These are phyloP conservation scores for Colletotrichum scovillei DNA, from an alignment of 2,329 filamentous ascomycete species.

Conservation along the genomic window DNA sequence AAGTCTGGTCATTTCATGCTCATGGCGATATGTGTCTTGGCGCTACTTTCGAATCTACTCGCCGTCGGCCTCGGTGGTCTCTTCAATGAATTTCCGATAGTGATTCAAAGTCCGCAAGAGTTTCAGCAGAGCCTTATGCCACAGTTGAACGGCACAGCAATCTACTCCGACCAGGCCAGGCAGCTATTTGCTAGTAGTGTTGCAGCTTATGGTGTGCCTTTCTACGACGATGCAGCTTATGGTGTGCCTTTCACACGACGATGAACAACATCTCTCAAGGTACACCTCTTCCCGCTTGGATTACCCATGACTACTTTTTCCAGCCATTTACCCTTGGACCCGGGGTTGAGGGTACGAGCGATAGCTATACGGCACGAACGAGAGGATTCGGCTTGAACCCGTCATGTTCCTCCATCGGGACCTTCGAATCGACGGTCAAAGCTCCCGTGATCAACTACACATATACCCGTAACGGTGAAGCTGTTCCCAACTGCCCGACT, in stretches of 20 bases:
- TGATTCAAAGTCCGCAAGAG: constrained; percentile 13
- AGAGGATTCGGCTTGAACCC: constrained; percentile 42
- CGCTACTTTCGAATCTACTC: constrained; percentile 63
- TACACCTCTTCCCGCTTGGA: constrained; percentile 62
- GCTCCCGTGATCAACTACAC: constrained; percentile 6
- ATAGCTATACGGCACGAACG: constrained; percentile 36
- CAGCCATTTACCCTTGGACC: constrained; percentile 50
- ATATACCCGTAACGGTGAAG: neutral
- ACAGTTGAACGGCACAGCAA: constrained; percentile 38
- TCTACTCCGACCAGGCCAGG: neutral
- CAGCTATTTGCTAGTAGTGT: neutral
- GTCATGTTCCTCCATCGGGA: neutral
- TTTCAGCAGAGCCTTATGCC: constrained; percentile 35
- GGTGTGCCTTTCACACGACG: too few species aligned
- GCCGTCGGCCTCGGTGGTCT: constrained; percentile 63
- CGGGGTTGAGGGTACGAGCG: neutral
- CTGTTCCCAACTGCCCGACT: neutral
- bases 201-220: constrained; percentile 40
- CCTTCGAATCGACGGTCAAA: neutral
- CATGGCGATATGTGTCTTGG: constrained; percentile 56
- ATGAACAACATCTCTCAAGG: constrained; percentile 57
- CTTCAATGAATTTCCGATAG: constrained; percentile 52
- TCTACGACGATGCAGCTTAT: too few species aligned
- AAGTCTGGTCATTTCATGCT: constrained; percentile 58
- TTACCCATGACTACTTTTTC: constrained; percentile 57